Base-by-base conservation (phyloP, 2,329 filamentous ascomycete species). In the Penicillium sp. region DNA sequence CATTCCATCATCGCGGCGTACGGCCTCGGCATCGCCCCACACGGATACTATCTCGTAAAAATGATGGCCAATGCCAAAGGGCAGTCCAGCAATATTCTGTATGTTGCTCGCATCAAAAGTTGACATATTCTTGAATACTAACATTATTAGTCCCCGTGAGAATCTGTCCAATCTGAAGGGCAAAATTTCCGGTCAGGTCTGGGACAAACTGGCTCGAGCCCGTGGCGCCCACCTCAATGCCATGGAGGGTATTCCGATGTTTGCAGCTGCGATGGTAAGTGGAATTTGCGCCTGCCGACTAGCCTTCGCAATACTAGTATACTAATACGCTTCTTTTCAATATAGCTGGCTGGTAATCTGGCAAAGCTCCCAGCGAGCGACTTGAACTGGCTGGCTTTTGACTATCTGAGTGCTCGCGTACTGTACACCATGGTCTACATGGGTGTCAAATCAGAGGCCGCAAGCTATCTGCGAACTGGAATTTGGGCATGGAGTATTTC, bases 191-290 rank as follows among this genome's bases (percentile, higher is more conserved):
- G 58, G 58, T n/a, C 54, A 63, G 24, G 59, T 65, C 37, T 67
- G 65, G 65, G 55, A 60, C 18, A 61, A 61, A 31, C 68, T 74
- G 11, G 70, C 64, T 47, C 66, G 68, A 13, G 66, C 71, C 1
- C 64, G 66, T 18, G 69, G 72, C 4, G 71, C 71, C 13, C 73
- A 75, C 67, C 54, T 75, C 13, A 76, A 76, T 64, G 72, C 73
- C 1, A 60, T 75, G 54, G 73, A 76, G 53, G 64, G 67, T 4
- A 61, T 75, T 44, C 73, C 73, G 4, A 57, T 75, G 43, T 76
- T 75, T 58, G 73, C 73, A 10, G 67, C 69, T 60, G 71, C 73
- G 11, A 74, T 75, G 63, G 65, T 66, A 55, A 2, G 16, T n/a
- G 22, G 22, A 2, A 9, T 14, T 39, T 11, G 10, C n/a, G 13